A percentile compares a stretch with the other conserved stretches of the same genome.
Evolutionary conservation across 805 yeast genomes (phyloP).

Genomic region (Candida succiphila): DNA sequence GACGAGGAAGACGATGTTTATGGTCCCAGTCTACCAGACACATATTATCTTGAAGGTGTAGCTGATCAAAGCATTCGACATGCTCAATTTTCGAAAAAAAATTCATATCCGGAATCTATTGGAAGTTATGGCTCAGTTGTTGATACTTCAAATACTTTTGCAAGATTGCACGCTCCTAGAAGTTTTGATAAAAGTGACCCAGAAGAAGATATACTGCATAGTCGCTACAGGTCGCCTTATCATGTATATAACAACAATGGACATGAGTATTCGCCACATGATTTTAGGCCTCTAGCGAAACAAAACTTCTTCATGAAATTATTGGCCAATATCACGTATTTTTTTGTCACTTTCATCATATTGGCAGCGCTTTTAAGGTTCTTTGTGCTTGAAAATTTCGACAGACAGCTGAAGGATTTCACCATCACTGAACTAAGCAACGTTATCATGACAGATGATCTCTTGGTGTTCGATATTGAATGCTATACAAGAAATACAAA

Average conservation of each 20-base stretch:
- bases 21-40: background rate
- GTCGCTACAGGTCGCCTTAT: background rate
- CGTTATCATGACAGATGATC: slow-evolving; percentile 20
- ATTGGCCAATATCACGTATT: slow-evolving; percentile 8
- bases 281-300: slow-evolving; percentile 18
- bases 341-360: slow-evolving; percentile 4
- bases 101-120: background rate
- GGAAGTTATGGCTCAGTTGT: slow-evolving; percentile 2
- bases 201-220: background rate
- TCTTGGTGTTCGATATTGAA: slow-evolving; percentile 21
- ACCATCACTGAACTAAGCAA: slow-evolving; percentile 15
- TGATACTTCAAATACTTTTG: background rate
- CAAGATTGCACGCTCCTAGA: no score
- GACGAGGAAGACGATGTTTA: background rate
- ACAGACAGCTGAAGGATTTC: slow-evolving; percentile 16
- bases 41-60: background rate
- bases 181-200: background rate
- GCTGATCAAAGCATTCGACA: background rate
- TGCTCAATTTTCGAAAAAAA: no score
- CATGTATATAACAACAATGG: slow-evolving; percentile 1
- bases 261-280: slow-evolving; percentile 21
- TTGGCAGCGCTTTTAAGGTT: slow-evolving; percentile 9
- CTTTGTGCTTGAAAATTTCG: slow-evolving; percentile 16
- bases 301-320: slow-evolving; percentile 13
- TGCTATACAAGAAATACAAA: slow-evolving; percentile 17